phyloP scores from a whole-genome alignment of 495 filamentous ascomycete species.

The Acidiella bohemica region DNA sequence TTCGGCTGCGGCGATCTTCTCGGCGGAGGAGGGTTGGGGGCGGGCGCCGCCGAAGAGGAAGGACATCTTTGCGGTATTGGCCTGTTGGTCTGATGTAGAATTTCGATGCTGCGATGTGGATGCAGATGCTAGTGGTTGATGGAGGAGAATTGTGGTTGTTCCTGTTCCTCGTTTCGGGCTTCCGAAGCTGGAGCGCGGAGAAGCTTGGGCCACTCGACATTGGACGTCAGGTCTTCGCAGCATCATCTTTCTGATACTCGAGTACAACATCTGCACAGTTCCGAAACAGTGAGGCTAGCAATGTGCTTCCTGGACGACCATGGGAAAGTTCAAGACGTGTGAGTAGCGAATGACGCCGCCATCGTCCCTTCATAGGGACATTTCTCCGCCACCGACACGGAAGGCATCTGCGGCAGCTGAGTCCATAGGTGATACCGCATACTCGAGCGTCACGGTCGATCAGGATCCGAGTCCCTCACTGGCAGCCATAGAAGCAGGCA shows the following conservation, averaged over 20 bases:
- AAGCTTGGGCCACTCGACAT: neutral
- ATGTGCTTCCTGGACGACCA: no score
- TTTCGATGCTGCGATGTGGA: no score
- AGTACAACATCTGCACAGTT: no score
- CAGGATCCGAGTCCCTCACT: conserved; percentile 13
- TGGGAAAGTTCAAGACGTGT: no score
- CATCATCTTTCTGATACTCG: no score
- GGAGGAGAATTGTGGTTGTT: neutral
- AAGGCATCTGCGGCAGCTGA: conserved; percentile 2
- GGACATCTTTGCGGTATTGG: conserved; percentile 54
- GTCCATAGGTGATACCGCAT: no score
- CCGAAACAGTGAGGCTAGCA: no score
- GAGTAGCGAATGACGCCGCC: conserved; percentile 1
- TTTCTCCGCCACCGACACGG: conserved; percentile 14
- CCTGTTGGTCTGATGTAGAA: neutral
- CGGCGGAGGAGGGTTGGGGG: conserved; percentile 78
- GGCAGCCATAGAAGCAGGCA: conserved; percentile 46
- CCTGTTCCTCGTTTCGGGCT: neutral
- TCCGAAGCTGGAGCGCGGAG: neutral
- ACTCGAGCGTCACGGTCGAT: no score
- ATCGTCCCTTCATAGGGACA: conserved; percentile 4
- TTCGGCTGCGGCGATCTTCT: conserved; percentile 92
- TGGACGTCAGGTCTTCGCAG: neutral
- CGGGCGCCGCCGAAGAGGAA: conserved; percentile 70
- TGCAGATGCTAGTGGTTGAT: neutral